A percentile compares a stretch with the other conserved stretches of the same genome.
phyloP scores from a whole-genome alignment of 1,139 yeast genomes.

The Debaryomyces psychrophilus region DNA sequence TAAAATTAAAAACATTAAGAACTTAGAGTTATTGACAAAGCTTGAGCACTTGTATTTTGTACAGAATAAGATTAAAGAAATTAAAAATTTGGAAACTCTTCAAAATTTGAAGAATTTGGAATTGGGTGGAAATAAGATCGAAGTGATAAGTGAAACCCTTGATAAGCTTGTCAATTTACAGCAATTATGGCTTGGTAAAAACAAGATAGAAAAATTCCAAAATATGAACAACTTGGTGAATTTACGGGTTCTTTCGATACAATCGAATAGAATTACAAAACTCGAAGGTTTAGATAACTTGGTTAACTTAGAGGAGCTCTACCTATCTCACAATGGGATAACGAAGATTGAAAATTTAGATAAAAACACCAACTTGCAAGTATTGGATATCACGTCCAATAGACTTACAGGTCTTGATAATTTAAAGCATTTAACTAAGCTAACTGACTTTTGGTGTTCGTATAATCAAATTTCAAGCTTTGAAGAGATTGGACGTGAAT shows the following conservation, averaged over 20 bases:
- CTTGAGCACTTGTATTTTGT: slow-evolving; percentile 79
- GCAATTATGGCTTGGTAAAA: slow-evolving; percentile 93
- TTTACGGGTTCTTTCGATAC: slow-evolving; percentile 80
- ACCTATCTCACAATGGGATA: slow-evolving; percentile 85
- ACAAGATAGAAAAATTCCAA: slow-evolving; percentile 67
- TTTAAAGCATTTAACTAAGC: slow-evolving; percentile 60
- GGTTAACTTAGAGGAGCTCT: slow-evolving; percentile 77
- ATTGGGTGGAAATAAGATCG: slow-evolving; percentile 87
- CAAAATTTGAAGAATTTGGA: slow-evolving; percentile 71
- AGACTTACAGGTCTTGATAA: slow-evolving; percentile 63
- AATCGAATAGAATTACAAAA: slow-evolving; percentile 78
- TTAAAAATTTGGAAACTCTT: slow-evolving; percentile 66
- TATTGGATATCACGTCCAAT: slow-evolving; percentile 83
- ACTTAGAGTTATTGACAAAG: slow-evolving; percentile 63
- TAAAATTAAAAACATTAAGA: slow-evolving; percentile 84
- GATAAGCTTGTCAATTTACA: slow-evolving; percentile 56
- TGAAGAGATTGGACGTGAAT: slow-evolving; percentile 66
- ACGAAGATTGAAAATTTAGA: slow-evolving; percentile 78
- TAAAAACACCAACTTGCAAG: slow-evolving; percentile 64
- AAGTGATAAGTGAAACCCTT: slow-evolving; percentile 61
- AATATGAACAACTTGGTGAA: slow-evolving; percentile 65
- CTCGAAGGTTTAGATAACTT: slow-evolving; percentile 81
- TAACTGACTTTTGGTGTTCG: slow-evolving; percentile 95
- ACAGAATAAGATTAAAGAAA: slow-evolving; percentile 80
- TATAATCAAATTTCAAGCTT: slow-evolving; percentile 70